Base-by-base conservation (phyloP, 106 monocot species). In the Xerophyta viscosa region DNA sequence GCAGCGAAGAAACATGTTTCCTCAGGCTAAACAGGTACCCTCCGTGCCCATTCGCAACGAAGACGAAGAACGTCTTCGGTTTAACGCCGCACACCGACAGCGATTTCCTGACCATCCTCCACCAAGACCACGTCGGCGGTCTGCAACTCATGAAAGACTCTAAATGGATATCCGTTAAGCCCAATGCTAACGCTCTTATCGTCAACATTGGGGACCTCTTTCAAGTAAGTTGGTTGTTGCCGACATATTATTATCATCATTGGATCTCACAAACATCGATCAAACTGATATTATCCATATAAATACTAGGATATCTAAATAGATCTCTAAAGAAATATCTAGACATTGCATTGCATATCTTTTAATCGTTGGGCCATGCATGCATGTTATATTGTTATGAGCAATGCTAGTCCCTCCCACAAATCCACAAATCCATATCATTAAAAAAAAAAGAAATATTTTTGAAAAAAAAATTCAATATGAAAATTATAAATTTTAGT, bases 171-270 rank as follows among this genome's bases (percentile, higher is more conserved):
- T 58, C 78, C 11, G 82, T 89, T 28, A 75, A 66, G 39, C 96
- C 96, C 3, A 89, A 82, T 55, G 74, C 70, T 41, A 58, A 71
- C 26, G 96, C 83, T 9, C 73, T 87, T n/a, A 80, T 83, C 26
- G 81, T 83, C 77, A 92, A 92, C 79, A 87, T 92, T 48, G 92
- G 87, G 3, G 92, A 92, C 61, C 92, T 92, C 24, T 92, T 92
- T 54, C 92, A 87, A 82, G 92, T 80, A 48, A 39, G 1, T 39
- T 39, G 39, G 39, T 39, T 15, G n/a, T n/a, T 39, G 39, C 39
- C 39, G 10, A 39, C 39, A 39, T n/a, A n/a, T n/a, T n/a, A n/a
- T n/a, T 33, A 10, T 33, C 33, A 33, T 5, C 33, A 5, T 10
- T 33, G 46, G 46, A 17, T 2, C 8, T 19, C 20, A 18, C 15